Evolutionary conservation across 2,329 filamentous ascomycete species (phyloP).

Genomic region (Aspergillus texensis): DNA sequence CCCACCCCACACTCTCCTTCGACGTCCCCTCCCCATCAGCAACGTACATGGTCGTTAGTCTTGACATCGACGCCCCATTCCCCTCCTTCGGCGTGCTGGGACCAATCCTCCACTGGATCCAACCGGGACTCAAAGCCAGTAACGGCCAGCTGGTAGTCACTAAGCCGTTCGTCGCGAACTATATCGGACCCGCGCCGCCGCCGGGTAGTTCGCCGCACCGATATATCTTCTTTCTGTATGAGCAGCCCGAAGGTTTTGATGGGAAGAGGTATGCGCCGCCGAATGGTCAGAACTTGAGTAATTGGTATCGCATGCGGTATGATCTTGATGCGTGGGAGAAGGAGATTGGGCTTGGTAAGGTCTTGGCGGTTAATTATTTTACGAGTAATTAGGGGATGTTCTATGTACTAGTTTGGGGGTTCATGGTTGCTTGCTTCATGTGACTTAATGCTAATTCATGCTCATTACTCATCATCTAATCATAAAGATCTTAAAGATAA

Average conservation of each 20-base stretch:
- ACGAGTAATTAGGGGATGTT: constrained; percentile 22
- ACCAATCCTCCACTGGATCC: constrained; percentile 38
- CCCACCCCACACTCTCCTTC: constrained; percentile 24
- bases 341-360: constrained; percentile 33
- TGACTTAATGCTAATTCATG: no score
- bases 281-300: constrained; percentile 39
- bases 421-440: no score
- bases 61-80: constrained; percentile 38
- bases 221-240: constrained; percentile 54
- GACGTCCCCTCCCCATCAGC: constrained; percentile 15
- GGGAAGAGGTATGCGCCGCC: constrained; percentile 35
- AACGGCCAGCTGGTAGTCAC: neutral
- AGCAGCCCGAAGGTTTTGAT: constrained; percentile 49
- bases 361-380: constrained; percentile 46
- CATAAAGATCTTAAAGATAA: no score
- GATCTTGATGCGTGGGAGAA: constrained; percentile 47
- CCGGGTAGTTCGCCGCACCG: constrained; percentile 51
- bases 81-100: constrained; percentile 29
- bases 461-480: no score
- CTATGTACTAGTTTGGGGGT: rapidly evolving
- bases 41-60: constrained; percentile 29
- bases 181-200: constrained; percentile 53
- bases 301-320: constrained; percentile 45
- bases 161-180: constrained; percentile 36
- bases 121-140: constrained; percentile 22